These are phyloP conservation scores for Phaffia australis DNA, from an alignment of 768 basidiomycete genomes.

Conservation along the genomic window DNA sequence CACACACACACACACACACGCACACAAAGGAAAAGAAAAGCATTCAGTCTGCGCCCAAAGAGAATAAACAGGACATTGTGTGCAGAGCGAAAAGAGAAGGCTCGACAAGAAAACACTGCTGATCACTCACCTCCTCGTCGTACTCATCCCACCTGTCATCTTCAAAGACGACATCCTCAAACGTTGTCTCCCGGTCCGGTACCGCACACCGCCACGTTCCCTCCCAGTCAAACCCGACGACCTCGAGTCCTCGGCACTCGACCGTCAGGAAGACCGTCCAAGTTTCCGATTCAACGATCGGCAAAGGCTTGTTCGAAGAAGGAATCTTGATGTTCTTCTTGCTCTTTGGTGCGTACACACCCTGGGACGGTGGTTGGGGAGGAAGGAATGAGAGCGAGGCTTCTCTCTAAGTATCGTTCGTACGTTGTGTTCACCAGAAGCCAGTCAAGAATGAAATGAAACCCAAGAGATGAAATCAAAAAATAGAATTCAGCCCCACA, in stretches of 20 bases:
- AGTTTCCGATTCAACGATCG: conserved; percentile 18
- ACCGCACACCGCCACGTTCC: conserved; percentile 22
- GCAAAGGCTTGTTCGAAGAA: conserved; percentile 11
- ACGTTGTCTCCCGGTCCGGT: conserved; percentile 15
- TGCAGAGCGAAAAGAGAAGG: not conserved
- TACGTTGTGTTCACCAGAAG: not conserved
- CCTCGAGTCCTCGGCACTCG: conserved; percentile 23
- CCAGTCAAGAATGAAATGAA: not conserved
- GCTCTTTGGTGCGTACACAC: conserved; percentile 11
- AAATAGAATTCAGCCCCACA: not conserved
- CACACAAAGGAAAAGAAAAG: not conserved
- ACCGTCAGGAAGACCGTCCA: conserved; percentile 24
- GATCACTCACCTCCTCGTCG: conserved; percentile 21
- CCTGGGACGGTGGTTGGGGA: conserved; percentile 14
- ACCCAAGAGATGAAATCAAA: not conserved
- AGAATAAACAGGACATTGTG: not conserved
- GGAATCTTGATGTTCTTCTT: conserved; percentile 18
- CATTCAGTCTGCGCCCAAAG: not conserved
- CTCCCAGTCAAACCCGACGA: conserved; percentile 24
- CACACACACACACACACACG: too few species aligned
- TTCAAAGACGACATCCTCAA: conserved; percentile 20
- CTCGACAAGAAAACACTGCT: not conserved
- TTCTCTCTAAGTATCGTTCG: too few species aligned
- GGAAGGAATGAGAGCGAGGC: conserved; percentile 23
- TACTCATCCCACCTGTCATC: conserved; percentile 26